phyloP scores from a whole-genome alignment of 495 filamentous ascomycete species.

The Hypoxylon crocopeplum region DNA sequence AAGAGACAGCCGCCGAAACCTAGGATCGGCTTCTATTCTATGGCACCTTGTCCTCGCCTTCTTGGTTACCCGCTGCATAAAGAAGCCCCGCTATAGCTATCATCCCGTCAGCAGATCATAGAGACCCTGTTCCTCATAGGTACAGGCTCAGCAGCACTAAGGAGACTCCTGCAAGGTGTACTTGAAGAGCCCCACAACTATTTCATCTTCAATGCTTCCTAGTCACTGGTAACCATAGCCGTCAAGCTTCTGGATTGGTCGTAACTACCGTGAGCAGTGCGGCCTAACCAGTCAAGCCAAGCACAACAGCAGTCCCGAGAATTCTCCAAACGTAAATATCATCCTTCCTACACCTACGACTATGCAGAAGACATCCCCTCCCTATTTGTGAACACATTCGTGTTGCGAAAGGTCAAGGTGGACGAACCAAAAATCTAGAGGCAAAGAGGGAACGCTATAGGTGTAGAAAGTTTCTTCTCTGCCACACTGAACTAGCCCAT shows the following conservation, averaged over 20 bases:
- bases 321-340: conserved; percentile 18
- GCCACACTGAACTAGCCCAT: conserved; percentile 24
- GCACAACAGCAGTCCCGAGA: conserved; percentile 20
- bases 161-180: conserved; percentile 39
- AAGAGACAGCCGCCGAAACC: conserved; percentile 28
- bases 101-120: conserved; percentile 47
- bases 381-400: conserved; percentile 23
- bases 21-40: conserved; percentile 35
- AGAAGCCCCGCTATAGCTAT: conserved; percentile 42
- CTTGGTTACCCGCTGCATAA: conserved; percentile 38
- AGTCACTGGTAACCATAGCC: conserved; percentile 34
- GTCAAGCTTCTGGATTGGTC: conserved; percentile 36
- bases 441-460: conserved; percentile 12
- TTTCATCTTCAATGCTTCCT: conserved; percentile 39
- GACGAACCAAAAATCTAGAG: conserved; percentile 10
- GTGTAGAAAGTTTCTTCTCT: conserved; percentile 19
- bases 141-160: conserved; percentile 33
- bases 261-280: conserved; percentile 32
- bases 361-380: conserved; percentile 15
- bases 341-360: conserved; percentile 24
- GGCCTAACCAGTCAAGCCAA: conserved; percentile 29
- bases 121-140: conserved; percentile 39
- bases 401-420: conserved; percentile 18
- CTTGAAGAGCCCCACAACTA: conserved; percentile 40
- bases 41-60: conserved; percentile 31